These are phyloP conservation scores for Iris pallida DNA, from an alignment of 116 monocot species.

Conservation along the genomic window DNA sequence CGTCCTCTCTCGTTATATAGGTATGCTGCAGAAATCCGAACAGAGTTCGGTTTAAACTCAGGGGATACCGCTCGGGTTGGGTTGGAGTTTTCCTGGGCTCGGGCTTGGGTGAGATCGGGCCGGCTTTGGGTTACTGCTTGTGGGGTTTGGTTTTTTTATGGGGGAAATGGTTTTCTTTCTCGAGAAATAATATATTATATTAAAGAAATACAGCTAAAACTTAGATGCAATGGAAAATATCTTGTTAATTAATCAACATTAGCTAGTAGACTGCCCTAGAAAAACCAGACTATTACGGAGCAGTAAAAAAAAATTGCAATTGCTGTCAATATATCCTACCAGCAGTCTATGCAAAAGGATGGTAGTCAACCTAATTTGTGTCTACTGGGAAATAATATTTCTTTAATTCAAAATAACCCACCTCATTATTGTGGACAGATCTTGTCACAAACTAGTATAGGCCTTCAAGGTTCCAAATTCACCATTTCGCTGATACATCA, in stretches of 20 bases:
- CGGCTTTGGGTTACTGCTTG: no score
- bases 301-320: neutral
- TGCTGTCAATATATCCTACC: neutral
- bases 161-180: neutral
- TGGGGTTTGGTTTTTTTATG: no score
- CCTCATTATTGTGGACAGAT: slow-evolving; percentile 1
- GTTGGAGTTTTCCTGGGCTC: no score
- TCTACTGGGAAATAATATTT: neutral
- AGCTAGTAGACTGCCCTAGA: neutral
- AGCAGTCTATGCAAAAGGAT: neutral
- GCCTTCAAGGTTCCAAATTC: slow-evolving; percentile 1
- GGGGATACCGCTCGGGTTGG: no score
- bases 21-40: no score
- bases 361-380: neutral
- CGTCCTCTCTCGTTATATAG: no score
- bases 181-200: neutral
- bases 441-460: neutral
- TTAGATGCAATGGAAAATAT: neutral
- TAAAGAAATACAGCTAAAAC: neutral
- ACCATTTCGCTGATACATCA: neutral
- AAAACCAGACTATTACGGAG: neutral
- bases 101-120: no score
- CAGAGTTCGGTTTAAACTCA: no score
- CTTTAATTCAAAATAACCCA: neutral
- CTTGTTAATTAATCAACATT: neutral